Base-by-base conservation (phyloP, 1,284 basidiomycete genomes). In the Caloboletus firmus region DNA sequence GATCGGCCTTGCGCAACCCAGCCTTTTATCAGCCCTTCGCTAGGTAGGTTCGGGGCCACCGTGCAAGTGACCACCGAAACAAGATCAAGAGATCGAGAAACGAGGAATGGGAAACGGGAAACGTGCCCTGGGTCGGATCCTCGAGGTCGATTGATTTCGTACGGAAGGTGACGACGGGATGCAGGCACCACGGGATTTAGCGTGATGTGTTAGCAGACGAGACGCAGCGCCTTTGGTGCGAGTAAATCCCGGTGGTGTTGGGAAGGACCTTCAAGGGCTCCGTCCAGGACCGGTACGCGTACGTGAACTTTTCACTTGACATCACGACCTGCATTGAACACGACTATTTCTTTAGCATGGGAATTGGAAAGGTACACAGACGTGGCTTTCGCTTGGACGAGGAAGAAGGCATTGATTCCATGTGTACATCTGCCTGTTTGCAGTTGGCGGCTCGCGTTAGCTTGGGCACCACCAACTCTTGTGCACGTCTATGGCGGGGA, bases 351-450 rank as follows among this genome's bases (percentile, higher is more conserved):
- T 12, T 34, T 6, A n/a, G 24, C 30, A 52, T 26, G 26, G 26
- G 49, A n/a, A 39, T 28, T 18, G 26, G 18, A 28, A 24, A 24
- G 24, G 24, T 24, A 24, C 24, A 24, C 24, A 24, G 5, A 24
- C 24, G 5, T 5, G 5, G 50, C 22, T 10, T 22, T 52, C 51
- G 51, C 37, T 52, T 52, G 51, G 51, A 30, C 15, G 17, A 53
- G 24, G 22, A 30, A 34, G 31, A 8, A 44, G 31, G 26, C 15
- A 2, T 37, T 12, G 37, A n/a, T 31, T 34, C 37, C 18, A 28
- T 35, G 32, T 26, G 9, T 12, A n/a, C 12, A n/a, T 12, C 10
- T 17, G 13, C 24, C 26, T n/a, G n/a, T 9, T 18, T 11, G 30
- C n/a, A 13, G 50, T 18, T 26, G 45, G 17, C 18, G 30, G 48